Percentiles rank a stretch among this genome's conserved stretches.
Conservation (phyloP, 768 basidiomycete genomes). For the Strobilomyces echinocephalus region DNA sequence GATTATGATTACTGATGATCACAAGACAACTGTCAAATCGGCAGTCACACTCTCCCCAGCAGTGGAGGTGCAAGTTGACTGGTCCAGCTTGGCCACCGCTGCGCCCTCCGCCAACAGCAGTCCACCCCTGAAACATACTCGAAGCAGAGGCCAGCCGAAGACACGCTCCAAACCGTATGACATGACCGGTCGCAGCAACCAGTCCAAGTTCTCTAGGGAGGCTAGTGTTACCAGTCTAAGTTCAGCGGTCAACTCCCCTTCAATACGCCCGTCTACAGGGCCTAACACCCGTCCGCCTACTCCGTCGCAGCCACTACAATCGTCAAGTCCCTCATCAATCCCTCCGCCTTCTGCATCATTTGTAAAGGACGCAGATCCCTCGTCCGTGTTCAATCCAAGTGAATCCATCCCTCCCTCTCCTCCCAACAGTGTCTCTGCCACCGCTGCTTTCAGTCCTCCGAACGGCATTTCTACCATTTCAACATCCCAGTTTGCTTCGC, state of each 20-base stretch:
- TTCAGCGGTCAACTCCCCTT: conserved; percentile 45
- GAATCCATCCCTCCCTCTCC: conserved; percentile 10
- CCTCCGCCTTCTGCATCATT: conserved; percentile 6
- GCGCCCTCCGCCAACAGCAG: conserved; percentile 29
- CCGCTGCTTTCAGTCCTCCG: conserved; percentile 14
- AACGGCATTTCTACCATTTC: conserved; percentile 13
- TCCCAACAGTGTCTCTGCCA: conserved; percentile 1
- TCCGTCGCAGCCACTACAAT: conserved; percentile 20
- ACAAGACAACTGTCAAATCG: conserved; percentile 66
- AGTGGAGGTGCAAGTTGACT: conserved; percentile 42
- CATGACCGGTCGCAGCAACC: conserved; percentile 25
- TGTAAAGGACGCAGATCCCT: conserved; percentile 4
- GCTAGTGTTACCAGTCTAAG: conserved; percentile 49
- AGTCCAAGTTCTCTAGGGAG: conserved; percentile 51
- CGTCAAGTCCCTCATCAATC: conserved; percentile 12
- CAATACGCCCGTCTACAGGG: conserved; percentile 33
- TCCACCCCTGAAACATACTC: conserved; percentile 46
- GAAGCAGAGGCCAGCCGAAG: conserved; percentile 45
- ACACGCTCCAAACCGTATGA: conserved; percentile 74
- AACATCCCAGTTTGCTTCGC: conserved; percentile 14
- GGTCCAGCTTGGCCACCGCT: conserved; percentile 37
- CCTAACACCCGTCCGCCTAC: conserved; percentile 31
- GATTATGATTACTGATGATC: conserved; percentile 99
- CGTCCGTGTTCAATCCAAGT: conserved; percentile 3
- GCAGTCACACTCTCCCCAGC: conserved; percentile 28